A percentile compares a stretch with the other conserved stretches of the same genome.
These are phyloP conservation scores for Candida tropicalis DNA, from an alignment of 1,139 yeast species.

Conservation along the genomic window DNA sequence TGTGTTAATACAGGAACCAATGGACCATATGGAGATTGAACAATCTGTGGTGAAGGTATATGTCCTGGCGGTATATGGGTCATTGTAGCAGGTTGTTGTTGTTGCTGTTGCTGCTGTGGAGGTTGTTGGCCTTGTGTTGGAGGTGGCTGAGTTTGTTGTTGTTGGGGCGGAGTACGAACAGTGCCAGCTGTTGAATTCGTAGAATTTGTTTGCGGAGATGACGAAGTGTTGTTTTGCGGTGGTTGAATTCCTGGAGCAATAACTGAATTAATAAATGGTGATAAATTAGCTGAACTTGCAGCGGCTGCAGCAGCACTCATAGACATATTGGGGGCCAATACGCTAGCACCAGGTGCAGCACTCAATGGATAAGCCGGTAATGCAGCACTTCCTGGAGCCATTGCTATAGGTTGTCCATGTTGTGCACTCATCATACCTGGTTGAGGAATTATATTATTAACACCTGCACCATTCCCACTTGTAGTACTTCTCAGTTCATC, in stretches of 20 bases:
- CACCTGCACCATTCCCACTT: not conserved
- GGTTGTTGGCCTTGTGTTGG: conserved; percentile 2
- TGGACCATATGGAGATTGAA: conserved; percentile 41
- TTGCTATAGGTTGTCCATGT: not conserved
- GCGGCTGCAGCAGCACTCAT: conserved; percentile 7
- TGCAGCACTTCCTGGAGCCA: not conserved
- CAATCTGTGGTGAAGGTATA: conserved; percentile 12
- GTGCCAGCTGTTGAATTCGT: conserved; percentile 1
- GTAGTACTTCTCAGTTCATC: conserved; percentile 7
- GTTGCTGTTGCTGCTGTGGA: conserved; percentile 7
- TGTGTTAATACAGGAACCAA: conserved; percentile 37
- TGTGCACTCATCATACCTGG: conserved; percentile 1
- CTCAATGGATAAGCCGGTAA: not conserved
- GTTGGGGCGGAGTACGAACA: conserved; percentile 1
- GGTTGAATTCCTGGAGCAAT: conserved; percentile 9
- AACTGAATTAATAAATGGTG: conserved; percentile 8
- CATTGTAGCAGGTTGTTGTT: conserved; percentile 1
- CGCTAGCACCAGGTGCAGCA: not conserved
- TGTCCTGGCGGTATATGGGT: conserved; percentile 5
- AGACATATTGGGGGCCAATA: conserved; percentile 10
- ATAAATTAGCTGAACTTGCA: conserved; percentile 4
- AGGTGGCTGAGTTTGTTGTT: conserved; percentile 2
- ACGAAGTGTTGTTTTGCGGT: not conserved
- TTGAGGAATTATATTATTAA: not conserved
- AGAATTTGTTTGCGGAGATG: not conserved